Evolutionary conservation across 2,329 filamentous ascomycete species (phyloP), one percentile per base, ranked within the genome.

Genomic region (Alternaria sp.): DNA sequence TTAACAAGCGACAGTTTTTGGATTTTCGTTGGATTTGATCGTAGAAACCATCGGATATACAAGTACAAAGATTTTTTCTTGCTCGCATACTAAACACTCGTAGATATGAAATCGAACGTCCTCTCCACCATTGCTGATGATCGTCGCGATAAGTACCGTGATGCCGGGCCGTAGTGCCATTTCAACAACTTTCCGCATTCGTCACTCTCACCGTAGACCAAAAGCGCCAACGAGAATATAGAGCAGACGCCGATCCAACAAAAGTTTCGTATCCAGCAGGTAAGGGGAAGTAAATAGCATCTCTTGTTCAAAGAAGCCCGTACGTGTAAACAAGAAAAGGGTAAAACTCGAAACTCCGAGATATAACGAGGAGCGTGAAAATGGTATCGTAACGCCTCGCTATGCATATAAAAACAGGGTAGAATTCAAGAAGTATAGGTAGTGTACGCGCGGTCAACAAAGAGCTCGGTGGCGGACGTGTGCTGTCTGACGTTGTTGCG

Each of bases 381-480:
- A 62, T 75, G 73, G 74, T 77, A 78, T 77, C 70, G 70, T 70
- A 73, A 79, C 77, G 76, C 77, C 77, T 74, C 75, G 77, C 76
- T 79, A 79, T 79, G 77, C 77, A 75, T 59, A 54, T 36, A 66
- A 61, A 59, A 67, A 69, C 32, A 59, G 19, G 6, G 30, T 54
- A n/a, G 28, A 21, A 55, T 53, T 50, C 19, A 51, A 55, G 30
- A 36, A 36, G 47, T 15, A 30, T 56, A 36, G 19, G 32, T 25
- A 44, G 40, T 25, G 13, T 40, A 4, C 9, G 49, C 8, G 46
- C 23, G 21, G 15, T 51, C 40, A 25, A 46, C 19, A 26, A n/a
- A 44, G 36, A 5, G 23, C 25, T 51, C 13, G 45, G 8, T 21
- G 26, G n/a, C 7, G 17, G 40, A 36, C 10, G 28, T 45, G 44